These are phyloP conservation scores for Eucalyptus tenuipes DNA, from an alignment of 345 rosid species.

Conservation along the genomic window DNA sequence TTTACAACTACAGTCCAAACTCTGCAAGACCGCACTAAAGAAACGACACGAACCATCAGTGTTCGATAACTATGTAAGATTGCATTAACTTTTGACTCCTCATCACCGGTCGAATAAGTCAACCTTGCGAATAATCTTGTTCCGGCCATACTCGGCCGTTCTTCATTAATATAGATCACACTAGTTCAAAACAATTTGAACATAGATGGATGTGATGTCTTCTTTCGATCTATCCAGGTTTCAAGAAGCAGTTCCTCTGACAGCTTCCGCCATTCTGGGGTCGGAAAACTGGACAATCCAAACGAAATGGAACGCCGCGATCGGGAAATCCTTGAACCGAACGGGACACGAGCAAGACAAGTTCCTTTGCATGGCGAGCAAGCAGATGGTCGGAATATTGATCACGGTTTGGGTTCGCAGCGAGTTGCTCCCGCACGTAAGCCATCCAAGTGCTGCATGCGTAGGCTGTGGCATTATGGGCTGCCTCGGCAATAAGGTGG, in stretches of 20 bases:
- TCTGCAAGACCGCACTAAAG: background rate
- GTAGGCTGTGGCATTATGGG: conserved; percentile 2
- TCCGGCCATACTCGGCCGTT: background rate
- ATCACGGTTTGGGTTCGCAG: background rate
- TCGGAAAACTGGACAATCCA: background rate
- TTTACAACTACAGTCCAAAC: background rate
- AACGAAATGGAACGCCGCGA: background rate
- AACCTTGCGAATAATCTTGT: background rate
- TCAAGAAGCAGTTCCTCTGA: background rate
- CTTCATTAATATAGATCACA: background rate
- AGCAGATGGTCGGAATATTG: background rate
- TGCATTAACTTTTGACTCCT: background rate
- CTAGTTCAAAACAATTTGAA: background rate
- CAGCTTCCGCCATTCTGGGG: background rate
- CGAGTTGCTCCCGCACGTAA: background rate
- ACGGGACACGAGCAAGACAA: background rate
- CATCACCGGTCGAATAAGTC: background rate
- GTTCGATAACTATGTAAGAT: background rate
- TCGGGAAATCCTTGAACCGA: background rate
- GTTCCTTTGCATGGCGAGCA: background rate
- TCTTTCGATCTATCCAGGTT: background rate
- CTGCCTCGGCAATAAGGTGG: background rate
- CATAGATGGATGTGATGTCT: background rate
- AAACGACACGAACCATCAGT: background rate
- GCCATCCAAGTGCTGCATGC: background rate